phyloP scores from a whole-genome alignment of 2,329 filamentous ascomycete genomes.

The Orbilia javanica region DNA sequence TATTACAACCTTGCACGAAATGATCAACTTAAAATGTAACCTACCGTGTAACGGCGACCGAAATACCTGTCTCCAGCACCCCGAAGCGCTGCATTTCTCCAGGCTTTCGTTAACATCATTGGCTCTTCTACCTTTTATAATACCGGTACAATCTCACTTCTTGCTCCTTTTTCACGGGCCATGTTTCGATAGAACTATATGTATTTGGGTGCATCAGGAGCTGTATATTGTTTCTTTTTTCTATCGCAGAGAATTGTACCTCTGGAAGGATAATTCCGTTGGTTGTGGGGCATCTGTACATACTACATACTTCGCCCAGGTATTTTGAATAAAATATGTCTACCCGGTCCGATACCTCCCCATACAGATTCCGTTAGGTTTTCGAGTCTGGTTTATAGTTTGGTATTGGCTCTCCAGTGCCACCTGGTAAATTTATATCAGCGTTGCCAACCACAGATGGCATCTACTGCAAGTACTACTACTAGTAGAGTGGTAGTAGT shows the following conservation, averaged over 20 bases:
- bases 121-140: background rate
- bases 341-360: background rate
- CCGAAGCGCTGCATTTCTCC: background rate
- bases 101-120: background rate
- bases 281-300: slow-evolving; percentile 3
- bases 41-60: slow-evolving; percentile 1
- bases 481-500: no score
- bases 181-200: slow-evolving; percentile 1
- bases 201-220: background rate
- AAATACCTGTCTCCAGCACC: background rate
- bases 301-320: background rate
- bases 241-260: background rate
- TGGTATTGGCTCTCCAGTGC: background rate
- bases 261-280: background rate
- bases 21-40: slow-evolving; percentile 6
- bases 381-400: background rate
- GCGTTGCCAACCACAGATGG: no score
- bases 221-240: slow-evolving; percentile 1
- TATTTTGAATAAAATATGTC: slow-evolving; percentile 17
- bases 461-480: no score
- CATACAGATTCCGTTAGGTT: background rate
- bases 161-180: background rate
- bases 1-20: background rate
- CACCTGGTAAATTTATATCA: no score
- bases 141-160: background rate